Percentiles rank a stretch among this genome's conserved stretches.
phyloP scores from a whole-genome alignment of 2,329 filamentous ascomycete species.

The Annulohypoxylon truncatum region DNA sequence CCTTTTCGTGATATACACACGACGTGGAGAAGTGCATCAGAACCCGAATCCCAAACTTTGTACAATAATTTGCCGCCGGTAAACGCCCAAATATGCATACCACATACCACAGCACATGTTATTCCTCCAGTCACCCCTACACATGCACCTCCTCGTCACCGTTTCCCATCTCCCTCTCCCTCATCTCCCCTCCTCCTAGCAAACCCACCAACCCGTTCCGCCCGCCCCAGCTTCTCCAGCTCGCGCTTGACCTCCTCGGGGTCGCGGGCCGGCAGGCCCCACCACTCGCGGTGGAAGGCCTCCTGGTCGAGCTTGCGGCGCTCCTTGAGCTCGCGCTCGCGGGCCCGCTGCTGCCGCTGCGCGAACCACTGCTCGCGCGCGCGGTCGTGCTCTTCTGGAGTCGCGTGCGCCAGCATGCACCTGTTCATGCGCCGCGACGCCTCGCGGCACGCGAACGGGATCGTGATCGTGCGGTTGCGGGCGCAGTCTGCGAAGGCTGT shows the following conservation, averaged over 20 bases:
- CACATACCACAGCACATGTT: constrained; percentile 5
- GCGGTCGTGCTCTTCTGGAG: constrained; percentile 84
- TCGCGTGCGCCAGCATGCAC: constrained; percentile 91
- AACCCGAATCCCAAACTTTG: constrained; percentile 19
- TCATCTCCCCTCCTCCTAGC: constrained; percentile 11
- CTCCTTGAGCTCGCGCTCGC: constrained; percentile 73
- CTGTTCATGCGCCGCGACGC: constrained; percentile 89
- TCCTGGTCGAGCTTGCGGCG: constrained; percentile 71
- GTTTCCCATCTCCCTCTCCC: not conserved
- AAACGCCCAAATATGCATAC: constrained; percentile 34
- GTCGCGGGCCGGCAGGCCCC: constrained; percentile 70
- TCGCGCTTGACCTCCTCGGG: constrained; percentile 61
- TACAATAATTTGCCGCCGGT: constrained; percentile 22
- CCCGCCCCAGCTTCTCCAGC: constrained; percentile 62
- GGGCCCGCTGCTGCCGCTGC: constrained; percentile 75
- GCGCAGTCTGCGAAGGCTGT: constrained; percentile 93
- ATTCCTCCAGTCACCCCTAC: constrained; percentile 4
- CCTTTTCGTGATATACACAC: constrained; percentile 5
- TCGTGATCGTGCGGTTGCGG: constrained; percentile 83
- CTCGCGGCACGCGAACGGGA: constrained; percentile 85
- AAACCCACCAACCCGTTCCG: constrained; percentile 66
- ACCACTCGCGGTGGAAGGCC: constrained; percentile 74
- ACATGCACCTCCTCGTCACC: not conserved
- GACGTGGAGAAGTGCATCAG: constrained; percentile 25
- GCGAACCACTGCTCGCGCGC: constrained; percentile 96